A percentile compares a stretch with the other conserved stretches of the same genome.
Conservation (phyloP, 2,329 filamentous ascomycete species). For the Neodidymelliopsis sp. region DNA sequence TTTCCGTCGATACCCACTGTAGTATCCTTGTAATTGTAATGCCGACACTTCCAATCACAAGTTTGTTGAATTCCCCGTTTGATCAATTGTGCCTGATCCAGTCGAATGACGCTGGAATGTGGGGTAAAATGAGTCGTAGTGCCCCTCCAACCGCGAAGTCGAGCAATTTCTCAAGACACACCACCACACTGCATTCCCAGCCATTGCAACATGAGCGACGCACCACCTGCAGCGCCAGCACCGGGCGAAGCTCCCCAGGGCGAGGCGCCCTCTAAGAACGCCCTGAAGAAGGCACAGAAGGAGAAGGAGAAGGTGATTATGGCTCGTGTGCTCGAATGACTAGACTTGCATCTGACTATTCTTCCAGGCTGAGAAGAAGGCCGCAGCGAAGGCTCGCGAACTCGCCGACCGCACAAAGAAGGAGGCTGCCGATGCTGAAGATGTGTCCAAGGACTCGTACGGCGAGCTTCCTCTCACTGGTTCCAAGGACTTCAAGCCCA, state of each 20-base stretch:
- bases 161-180: conserved; percentile 7
- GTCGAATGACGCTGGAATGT: conserved; percentile 26
- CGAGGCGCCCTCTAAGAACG: conserved; percentile 50
- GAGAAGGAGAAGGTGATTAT: conserved; percentile 49
- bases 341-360: conserved; percentile 1
- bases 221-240: conserved; percentile 34
- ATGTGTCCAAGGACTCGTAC: conserved; percentile 79
- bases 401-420: conserved; percentile 58
- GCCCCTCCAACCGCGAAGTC: conserved; percentile 17
- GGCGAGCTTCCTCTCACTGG: conserved; percentile 70
- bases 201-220: conserved; percentile 41
- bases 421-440: conserved; percentile 71
- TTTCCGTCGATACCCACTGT: conserved; percentile 19
- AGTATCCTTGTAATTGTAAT: conserved; percentile 17
- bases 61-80: neutral
- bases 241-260: conserved; percentile 29
- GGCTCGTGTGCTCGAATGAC: conserved; percentile 5
- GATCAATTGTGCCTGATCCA: conserved; percentile 8
- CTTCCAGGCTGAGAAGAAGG: conserved; percentile 51
- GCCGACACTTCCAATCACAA: neutral
- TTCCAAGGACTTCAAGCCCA: conserved; percentile 60
- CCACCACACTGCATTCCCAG: conserved; percentile 9
- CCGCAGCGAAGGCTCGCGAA: conserved; percentile 56
- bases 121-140: conserved; percentile 25
- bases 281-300: conserved; percentile 53